Evolutionary conservation across 78 protist species (phyloP), one percentile per base, ranked within the genome.

Genomic region (Speleostelium caveatum): DNA sequence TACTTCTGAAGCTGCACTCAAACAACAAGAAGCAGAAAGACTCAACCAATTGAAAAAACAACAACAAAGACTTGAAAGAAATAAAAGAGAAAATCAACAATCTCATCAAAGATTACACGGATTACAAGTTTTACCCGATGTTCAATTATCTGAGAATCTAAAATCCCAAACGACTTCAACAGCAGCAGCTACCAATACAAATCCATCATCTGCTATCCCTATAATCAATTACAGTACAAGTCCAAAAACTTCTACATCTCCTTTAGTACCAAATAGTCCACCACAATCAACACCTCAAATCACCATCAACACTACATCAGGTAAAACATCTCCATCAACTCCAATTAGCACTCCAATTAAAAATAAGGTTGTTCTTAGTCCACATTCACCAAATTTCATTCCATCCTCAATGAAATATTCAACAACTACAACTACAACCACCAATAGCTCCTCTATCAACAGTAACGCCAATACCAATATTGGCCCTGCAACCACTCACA

Each of bases 351-450:
- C 90, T 32, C 68, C 76, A 42, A 67, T 24, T 2, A 69, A 83
- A 59, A 58, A 75, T 8, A 32, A 12, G 1, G 65, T 76, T 28
- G 55, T 68, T 26, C 41, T 83, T 3, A 83, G 90, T 69, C 90
- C 90, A 53, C 67, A 67, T 28, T 83, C 90, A 22, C 90, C 90
- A 67, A 69, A 83, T 39, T 83, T 83, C 45, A 53, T 83, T 19
- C 90, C 90, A 28, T 56, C 65, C 1, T 28, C 66, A 6, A 72
- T 61, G 33, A 79, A 76, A 67, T 4, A 30, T 3, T 21, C 14
- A 45, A 14, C n/a, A 12, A 42, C 14, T 26, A 55, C 26, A 19
- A 51, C 77, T 32, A 55, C 41, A n/a, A 53, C 35, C 38, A n/a
- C 19, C 69, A 36, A 33, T 2, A 60, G 2, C 51, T 30, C 14